phyloP scores from a whole-genome alignment of 2,329 filamentous ascomycete species.

The Alternaria alternata region DNA sequence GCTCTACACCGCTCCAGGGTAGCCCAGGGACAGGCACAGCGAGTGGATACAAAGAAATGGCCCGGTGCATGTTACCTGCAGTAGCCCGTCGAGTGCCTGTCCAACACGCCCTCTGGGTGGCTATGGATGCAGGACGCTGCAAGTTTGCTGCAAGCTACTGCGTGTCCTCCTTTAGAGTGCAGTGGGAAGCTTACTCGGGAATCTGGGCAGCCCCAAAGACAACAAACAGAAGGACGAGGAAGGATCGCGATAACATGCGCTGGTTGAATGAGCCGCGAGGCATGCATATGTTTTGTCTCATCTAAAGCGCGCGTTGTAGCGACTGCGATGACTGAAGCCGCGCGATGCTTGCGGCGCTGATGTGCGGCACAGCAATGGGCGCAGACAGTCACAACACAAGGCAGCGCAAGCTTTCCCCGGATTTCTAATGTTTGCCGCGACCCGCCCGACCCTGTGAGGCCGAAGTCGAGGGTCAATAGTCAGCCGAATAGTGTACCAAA shows the following conservation, averaged over 20 bases:
- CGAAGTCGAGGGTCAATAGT: conserved; percentile 30
- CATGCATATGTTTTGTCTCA: conserved; percentile 37
- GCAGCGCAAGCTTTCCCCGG: conserved; percentile 40
- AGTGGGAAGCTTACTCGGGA: conserved; percentile 8
- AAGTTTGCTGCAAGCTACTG: conserved; percentile 31
- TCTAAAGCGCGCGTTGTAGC: conserved; percentile 27
- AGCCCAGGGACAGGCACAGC: conserved; percentile 37
- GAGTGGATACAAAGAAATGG: conserved; percentile 34
- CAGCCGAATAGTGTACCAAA: conserved; percentile 10
- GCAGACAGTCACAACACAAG: no score
- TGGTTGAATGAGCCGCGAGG: conserved; percentile 7
- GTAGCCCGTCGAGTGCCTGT: conserved; percentile 39
- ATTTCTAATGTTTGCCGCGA: conserved; percentile 33
- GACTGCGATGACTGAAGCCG: not conserved
- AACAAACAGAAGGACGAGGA: conserved; percentile 31
- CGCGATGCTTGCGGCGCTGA: not conserved
- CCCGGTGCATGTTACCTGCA: conserved; percentile 40
- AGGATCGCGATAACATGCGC: conserved; percentile 14
- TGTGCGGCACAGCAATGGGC: no score
- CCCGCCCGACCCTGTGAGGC: conserved; percentile 31
- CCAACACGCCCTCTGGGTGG: conserved; percentile 31
- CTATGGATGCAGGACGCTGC: conserved; percentile 35
- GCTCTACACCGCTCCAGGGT: conserved; percentile 40
- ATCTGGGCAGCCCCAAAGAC: conserved; percentile 24
- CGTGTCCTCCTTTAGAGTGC: conserved; percentile 25